Evolutionary conservation across 331 rosid genomes (phyloP), one percentile per base, ranked within the genome.

Genomic region (Telfairia occidentalis): DNA sequence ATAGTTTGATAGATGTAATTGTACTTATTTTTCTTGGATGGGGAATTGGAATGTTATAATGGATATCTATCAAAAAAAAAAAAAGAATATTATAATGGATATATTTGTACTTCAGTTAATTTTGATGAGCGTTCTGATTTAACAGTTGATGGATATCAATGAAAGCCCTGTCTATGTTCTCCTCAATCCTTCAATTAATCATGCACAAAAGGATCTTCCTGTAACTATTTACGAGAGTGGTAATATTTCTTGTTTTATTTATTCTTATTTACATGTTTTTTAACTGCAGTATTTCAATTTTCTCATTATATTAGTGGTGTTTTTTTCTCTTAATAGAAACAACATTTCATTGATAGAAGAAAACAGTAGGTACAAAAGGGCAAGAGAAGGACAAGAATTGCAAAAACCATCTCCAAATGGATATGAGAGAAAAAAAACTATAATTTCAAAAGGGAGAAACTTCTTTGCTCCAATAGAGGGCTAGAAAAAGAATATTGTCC

Each of bases 101-200:
- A 7, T 10, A 13, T 16, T 71, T 48, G 45, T 46, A 48, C 45
- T 3, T 2, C 7, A 34, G 42, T 29, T 65, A 29, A 64, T 26
- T 1, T 9, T 72, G 55, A 16, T 59, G 49, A 34, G 23, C 48
- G 19, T 58, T 76, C 61, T 66, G 23, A 64, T 79, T 75, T 49
- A 23, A 80, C 96, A 95, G 98, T 78, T 95, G 88, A 95, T 95
- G 98, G 99, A 92, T 74, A 86, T 95, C 59, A 95, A 95, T 77
- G 97, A 91, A 83, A 95, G 93, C 84, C 98, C 97, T 19, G 96
- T 95, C 76, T 95, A 95, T 86, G 96, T 92, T 40, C 90, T 95
- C 53, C 97, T 95, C 74, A 90, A 92, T 74, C 99, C 99, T 35
- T 77, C 90, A 29, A 90, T 91, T 80, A 90, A 92, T 71, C 92